Conservation (phyloP, 306 rosid species). For the Cicer cuneatum region DNA sequence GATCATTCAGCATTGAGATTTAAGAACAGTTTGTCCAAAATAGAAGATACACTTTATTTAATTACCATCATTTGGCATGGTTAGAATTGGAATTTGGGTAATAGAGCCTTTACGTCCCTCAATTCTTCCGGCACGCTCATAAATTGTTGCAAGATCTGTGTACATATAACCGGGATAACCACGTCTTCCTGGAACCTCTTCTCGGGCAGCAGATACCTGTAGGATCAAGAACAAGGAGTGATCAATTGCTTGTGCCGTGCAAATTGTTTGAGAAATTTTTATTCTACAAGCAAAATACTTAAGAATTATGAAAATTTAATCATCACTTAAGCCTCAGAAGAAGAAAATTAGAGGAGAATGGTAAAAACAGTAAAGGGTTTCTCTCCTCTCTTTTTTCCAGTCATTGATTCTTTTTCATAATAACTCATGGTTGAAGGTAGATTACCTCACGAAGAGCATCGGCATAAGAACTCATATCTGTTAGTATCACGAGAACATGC, state of each 20-base stretch:
- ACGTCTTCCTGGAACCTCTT: conserved; percentile 99
- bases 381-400: conserved; percentile 14
- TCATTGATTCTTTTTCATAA: conserved; percentile 4
- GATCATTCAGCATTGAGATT: conserved; percentile 41
- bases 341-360: conserved; percentile 16
- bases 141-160: conserved; percentile 98
- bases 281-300: conserved; percentile 10
- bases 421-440: conserved; percentile 24
- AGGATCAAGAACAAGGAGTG: conserved; percentile 37
- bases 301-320: conserved; percentile 30
- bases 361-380: conserved; percentile 20
- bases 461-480: conserved; percentile 99
- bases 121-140: conserved; percentile 99
- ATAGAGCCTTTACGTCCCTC: conserved; percentile 99
- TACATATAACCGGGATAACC: conserved; percentile 99
- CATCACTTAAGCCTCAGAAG: conserved; percentile 26
- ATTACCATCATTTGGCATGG: conserved; percentile 99
- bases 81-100: conserved; percentile 96
- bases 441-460: conserved; percentile 99
- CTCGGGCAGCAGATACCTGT: conserved; percentile 99
- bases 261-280: conserved; percentile 22
- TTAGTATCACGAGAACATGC: conserved; percentile 98
- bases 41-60: conserved; percentile 22
- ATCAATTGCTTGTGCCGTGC: conserved; percentile 32
- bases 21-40: conserved; percentile 37